Conservation (phyloP, 1,139 yeast species). For the Lodderomyces oxycetoniae region DNA sequence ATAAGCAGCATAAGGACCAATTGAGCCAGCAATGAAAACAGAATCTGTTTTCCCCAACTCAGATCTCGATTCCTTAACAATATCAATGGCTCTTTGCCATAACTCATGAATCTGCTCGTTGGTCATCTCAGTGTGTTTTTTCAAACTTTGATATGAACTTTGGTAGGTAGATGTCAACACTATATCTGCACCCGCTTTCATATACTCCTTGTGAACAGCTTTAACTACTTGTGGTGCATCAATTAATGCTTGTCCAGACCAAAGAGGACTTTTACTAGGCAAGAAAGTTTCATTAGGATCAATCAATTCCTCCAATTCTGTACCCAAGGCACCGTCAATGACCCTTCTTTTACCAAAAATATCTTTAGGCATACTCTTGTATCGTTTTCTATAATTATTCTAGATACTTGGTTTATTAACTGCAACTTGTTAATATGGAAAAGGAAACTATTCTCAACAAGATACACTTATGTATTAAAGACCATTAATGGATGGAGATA, state of each 20-base stretch:
- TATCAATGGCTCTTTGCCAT: conserved; percentile 31
- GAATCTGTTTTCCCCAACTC: conserved; percentile 10
- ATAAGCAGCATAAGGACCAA: conserved; percentile 74
- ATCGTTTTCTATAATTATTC: too few species aligned
- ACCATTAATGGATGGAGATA: too few species aligned
- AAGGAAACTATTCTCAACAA: too few species aligned
- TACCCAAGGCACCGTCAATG: conserved; percentile 32
- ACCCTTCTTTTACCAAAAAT: conserved; percentile 6
- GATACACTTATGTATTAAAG: too few species aligned
- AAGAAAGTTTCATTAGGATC: conserved; percentile 12
- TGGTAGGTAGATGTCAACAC: conserved; percentile 63
- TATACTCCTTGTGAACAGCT: conserved; percentile 48
- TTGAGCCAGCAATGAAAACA: conserved; percentile 48
- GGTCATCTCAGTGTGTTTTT: conserved; percentile 25
- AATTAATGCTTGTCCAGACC: conserved; percentile 58
- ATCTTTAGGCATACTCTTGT: too few species aligned
- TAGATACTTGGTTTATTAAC: too few species aligned
- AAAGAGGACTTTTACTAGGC: conserved; percentile 35
- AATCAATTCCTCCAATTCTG: conserved; percentile 22
- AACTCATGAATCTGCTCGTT: conserved; percentile 22
- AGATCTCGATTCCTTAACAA: conserved; percentile 26
- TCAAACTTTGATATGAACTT: conserved; percentile 42
- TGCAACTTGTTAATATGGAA: too few species aligned
- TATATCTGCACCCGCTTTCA: conserved; percentile 52
- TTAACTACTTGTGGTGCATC: conserved; percentile 44